Conservation (phyloP, 345 rosid genomes). For the Eucalyptus lansdowneana region DNA sequence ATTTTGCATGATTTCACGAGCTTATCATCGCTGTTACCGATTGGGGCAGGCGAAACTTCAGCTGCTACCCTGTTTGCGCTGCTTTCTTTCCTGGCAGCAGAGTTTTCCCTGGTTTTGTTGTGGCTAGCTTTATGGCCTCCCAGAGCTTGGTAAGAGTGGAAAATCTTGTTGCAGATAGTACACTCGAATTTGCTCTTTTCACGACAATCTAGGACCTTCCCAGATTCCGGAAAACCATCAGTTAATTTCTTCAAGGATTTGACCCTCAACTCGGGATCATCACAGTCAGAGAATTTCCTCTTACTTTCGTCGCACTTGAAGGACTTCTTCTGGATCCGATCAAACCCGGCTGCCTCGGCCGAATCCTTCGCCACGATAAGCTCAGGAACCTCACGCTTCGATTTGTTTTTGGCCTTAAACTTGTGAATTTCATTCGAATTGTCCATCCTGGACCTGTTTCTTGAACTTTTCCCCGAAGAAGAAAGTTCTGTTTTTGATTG, state of each 20-base stretch:
- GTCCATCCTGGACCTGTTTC: neutral
- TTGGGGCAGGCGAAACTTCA: neutral
- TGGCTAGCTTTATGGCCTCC: slow-evolving; percentile 92
- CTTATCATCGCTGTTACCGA: neutral
- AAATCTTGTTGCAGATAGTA: slow-evolving; percentile 51
- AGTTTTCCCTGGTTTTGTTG: slow-evolving; percentile 10
- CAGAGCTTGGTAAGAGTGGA: slow-evolving; percentile 73
- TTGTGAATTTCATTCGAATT: neutral
- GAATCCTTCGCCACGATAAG: neutral
- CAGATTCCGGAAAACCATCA: neutral
- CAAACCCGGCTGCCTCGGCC: neutral
- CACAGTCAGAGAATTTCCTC: slow-evolving; percentile 1
- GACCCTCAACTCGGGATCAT: neutral
- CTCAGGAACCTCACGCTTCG: neutral
- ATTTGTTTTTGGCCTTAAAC: neutral
- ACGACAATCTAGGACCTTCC: neutral
- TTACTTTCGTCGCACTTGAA: neutral
- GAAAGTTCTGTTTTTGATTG: neutral
- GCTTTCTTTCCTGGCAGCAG: slow-evolving; percentile 3
- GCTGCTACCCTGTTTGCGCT: slow-evolving; percentile 15
- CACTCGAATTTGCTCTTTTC: slow-evolving; percentile 45
- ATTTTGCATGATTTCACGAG: neutral
- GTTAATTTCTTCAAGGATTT: neutral
- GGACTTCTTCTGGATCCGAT: neutral
- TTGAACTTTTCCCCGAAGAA: neutral